Percentiles rank a stretch among this genome's conserved stretches.
Conservation (phyloP, 306 rosid species). For the Pachyrhizus erosus region DNA sequence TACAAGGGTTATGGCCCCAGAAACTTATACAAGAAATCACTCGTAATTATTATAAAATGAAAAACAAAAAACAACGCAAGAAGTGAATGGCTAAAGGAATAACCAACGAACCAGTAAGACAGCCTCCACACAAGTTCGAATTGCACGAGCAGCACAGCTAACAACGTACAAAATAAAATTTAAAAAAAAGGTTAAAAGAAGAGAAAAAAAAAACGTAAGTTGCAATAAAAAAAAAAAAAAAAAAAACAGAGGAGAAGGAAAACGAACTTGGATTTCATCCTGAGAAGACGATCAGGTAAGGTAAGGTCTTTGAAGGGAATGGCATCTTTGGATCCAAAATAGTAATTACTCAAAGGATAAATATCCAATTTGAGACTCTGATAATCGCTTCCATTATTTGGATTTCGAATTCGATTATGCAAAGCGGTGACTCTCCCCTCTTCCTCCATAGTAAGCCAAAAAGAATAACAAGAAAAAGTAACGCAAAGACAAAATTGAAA, state of each 20-base stretch:
- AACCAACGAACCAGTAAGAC: conserved; percentile 75
- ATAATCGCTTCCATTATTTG: not conserved
- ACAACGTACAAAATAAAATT: not conserved
- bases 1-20: too few relatives aligned
- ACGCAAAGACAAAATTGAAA: not conserved
- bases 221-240: not conserved
- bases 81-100: not conserved
- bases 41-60: too few relatives aligned
- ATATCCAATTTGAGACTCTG: conserved; percentile 52
- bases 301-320: conserved; percentile 61
- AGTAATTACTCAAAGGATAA: conserved; percentile 76
- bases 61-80: not conserved
- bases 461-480: not conserved
- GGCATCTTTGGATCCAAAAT: conserved; percentile 73
- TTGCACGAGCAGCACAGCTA: conserved; percentile 77
- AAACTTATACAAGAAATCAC: too few relatives aligned
- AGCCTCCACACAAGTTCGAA: conserved; percentile 80
- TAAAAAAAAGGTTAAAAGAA: not conserved
- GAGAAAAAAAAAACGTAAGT: not conserved
- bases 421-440: not conserved
- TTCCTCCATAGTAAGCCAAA: not conserved
- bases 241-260: not conserved
- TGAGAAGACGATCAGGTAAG: conserved; percentile 56
- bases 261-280: conserved; percentile 68
- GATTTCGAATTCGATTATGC: too few relatives aligned